Base-by-base conservation (phyloP, 805 yeast genomes). In the Candida orba region DNA sequence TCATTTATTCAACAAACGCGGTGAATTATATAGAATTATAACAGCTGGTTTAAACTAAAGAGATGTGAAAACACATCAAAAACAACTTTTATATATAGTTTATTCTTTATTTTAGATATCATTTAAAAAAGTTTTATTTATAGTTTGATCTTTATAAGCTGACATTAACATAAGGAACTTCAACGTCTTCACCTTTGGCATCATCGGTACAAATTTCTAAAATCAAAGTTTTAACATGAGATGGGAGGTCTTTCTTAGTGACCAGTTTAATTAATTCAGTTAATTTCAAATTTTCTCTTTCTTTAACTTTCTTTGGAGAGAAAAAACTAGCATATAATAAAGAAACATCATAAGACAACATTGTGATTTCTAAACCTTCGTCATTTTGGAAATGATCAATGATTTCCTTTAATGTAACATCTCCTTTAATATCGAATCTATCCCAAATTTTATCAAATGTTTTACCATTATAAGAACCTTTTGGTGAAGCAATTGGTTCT, bases 151-250 rank as follows among this genome's bases (percentile, higher is more conserved):
- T 15, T 57, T 55, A 69, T 52, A 80, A 57, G 53, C 73, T 76
- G 45, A 90, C 76, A 44, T 85, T 79, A 48, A 90, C 76, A 60
- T 78, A 89, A 29, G 99, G 99, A 50, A 89, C 87, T 56, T 90
- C 98, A 18, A 89, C 96, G 62, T 93, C 99, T 61, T 93, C 98
- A 31, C 91, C 99, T 37, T 81, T 75, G 58, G 78, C 71, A 62
- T 93, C 99, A 57, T 93, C 98, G 48, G 91, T 85, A 62, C 96
- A 88, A 37, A 93, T 75, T 66, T 91, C 99, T 45, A 93, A 75
- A 46, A 91, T 81, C 67, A 93, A 70, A 15, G 87, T 81, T 64
- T 80, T 79, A 45, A 79, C 81, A 60, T 84, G 88, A 4, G 71
- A 60, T 13, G 89, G 84, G 37, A 93, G 67, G 17, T 85, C 87